Evolutionary conservation across 1,284 basidiomycete species (phyloP).

Genomic region (Waitea zeae): DNA sequence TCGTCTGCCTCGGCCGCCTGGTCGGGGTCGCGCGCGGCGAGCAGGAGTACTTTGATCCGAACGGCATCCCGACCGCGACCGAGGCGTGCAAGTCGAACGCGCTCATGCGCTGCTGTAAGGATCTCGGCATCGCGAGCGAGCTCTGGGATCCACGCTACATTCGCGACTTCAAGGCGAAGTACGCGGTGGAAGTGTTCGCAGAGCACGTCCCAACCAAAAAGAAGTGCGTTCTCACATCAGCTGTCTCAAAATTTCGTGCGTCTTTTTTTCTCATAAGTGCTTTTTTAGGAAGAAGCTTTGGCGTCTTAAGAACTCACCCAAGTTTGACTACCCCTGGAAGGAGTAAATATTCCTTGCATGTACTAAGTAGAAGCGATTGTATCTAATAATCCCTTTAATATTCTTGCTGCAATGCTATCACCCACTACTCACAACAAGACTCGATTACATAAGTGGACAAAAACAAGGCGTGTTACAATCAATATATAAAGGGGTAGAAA

Average conservation of each 20-base stretch:
- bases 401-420: too few relatives aligned
- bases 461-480: too few relatives aligned
- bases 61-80: constrained; percentile 83
- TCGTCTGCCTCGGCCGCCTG: constrained; percentile 84
- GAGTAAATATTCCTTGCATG: too few relatives aligned
- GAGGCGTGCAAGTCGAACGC: constrained; percentile 97
- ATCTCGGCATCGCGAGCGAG: constrained; percentile 90
- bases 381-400: too few relatives aligned
- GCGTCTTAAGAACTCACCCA: constrained; percentile 74
- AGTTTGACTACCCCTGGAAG: constrained; percentile 77
- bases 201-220: constrained; percentile 74
- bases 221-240: constrained; percentile 41
- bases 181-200: constrained; percentile 77
- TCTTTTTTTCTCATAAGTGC: constrained; percentile 3
- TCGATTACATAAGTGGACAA: too few relatives aligned
- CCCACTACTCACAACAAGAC: too few relatives aligned
- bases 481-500: too few relatives aligned
- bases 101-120: constrained; percentile 96
- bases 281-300: constrained; percentile 68
- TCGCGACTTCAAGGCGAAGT: constrained; percentile 75
- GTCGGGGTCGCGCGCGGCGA: constrained; percentile 89
- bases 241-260: constrained; percentile 1
- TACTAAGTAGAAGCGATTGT: too few relatives aligned
- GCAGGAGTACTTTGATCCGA: constrained; percentile 92
- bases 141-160: constrained; percentile 98